Evolutionary conservation across 345 rosid genomes (phyloP), one percentile per base, ranked within the genome.

Genomic region (Eucalyptus caleyi): DNA sequence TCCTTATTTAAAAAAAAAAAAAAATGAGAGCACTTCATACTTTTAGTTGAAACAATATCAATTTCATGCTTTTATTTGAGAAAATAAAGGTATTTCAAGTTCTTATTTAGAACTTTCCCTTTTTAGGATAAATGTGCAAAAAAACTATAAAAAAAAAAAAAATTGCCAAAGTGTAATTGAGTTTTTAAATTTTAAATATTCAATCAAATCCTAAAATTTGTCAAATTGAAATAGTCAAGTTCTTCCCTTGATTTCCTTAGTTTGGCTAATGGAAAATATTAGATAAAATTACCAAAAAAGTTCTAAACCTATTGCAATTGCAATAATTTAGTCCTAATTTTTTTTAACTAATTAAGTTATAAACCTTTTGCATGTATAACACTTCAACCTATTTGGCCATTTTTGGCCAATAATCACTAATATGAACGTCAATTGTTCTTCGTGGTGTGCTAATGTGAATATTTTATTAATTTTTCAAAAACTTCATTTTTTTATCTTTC

Each of bases 391-490:
- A 56, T 24, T 26, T 23, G 30, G 13, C 7, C 62, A 24, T 23
- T 24, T 56, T 56, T 56, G 6, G 30, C 30, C 30, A 23, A 23
- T 4, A 56, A 56, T 56, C 0, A 1, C 3, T 10, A 0, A 56
- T 53, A 53, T 8, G 11, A 8, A 53, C 1, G 0, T 8, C 1
- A 53, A 53, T 1, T 1, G 26, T 53, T 9, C 26, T 53, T 0
- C 1, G 1, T 24, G 14, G 1, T 56, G 6, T 3, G 13, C 6
- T 56, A 56, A 56, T 26, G 13, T 24, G 62, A 56, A 56, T 9
- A 24, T 23, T 56, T 56, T 56, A 56, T 4, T 24, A 23, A 56
- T 24, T 56, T 56, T 56, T 56, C 10, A 53, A 19, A 53, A 53
- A 0, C 4, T 2, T 24, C 11, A 10, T 56, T 56, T 56, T 21